These are phyloP conservation scores for Selaginella tamariscina DNA, from an alignment of 75 land plant genomes.

Conservation along the genomic window DNA sequence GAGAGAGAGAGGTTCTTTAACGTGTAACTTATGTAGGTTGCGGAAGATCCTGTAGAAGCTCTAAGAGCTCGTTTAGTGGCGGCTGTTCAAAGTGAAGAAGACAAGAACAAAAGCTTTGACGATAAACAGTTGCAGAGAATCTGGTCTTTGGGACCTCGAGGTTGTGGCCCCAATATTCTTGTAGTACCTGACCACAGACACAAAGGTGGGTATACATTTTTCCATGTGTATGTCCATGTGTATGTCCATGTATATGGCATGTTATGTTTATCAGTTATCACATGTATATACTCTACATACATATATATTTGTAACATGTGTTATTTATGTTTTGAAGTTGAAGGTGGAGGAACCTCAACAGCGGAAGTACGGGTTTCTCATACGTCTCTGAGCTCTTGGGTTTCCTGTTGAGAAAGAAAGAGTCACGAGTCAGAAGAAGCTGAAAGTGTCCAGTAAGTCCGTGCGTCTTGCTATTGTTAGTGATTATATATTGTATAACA, in stretches of 20 bases:
- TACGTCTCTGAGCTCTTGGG: not conserved
- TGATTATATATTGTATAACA: too few species aligned
- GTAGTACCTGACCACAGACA: constrained; percentile 29
- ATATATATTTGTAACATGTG: too few species aligned
- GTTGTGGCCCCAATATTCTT: constrained; percentile 74
- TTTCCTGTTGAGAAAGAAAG: not conserved
- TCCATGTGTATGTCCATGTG: too few species aligned
- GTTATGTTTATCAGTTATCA: too few species aligned
- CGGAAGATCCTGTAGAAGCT: constrained; percentile 42
- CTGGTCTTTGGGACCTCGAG: constrained; percentile 83
- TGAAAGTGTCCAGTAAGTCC: too few species aligned
- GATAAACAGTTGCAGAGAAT: constrained; percentile 46
- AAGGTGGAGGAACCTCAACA: not conserved
- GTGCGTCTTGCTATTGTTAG: too few species aligned
- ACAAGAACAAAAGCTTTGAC: constrained; percentile 12
- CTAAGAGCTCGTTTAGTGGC: constrained; percentile 49
- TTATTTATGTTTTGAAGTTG: too few species aligned
- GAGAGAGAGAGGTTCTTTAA: too few species aligned
- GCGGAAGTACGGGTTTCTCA: not conserved
- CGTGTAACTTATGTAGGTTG: too few species aligned
- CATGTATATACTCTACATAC: too few species aligned
- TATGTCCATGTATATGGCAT: too few species aligned
- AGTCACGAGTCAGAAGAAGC: not conserved
- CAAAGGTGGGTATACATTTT: not conserved
- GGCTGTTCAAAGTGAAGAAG: constrained; percentile 41